Conservation (phyloP, 768 basidiomycete species). For the Pulveroboletus sp. region DNA sequence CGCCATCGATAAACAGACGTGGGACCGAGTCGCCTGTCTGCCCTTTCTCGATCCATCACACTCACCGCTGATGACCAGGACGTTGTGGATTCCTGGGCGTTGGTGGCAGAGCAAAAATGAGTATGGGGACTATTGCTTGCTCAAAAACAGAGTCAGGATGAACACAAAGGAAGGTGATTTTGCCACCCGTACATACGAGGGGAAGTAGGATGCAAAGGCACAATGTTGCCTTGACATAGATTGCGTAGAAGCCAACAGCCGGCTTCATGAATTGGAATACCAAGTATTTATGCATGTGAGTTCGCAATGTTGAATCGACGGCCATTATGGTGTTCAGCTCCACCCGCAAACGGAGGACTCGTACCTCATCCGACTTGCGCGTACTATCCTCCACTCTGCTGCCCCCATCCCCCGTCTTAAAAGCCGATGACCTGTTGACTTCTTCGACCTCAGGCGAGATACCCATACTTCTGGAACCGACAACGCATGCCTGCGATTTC, state of each 20-base stretch:
- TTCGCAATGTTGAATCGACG: background rate
- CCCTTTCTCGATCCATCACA: conserved; percentile 81
- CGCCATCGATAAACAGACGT: conserved; percentile 54
- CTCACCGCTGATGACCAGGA: conserved; percentile 67
- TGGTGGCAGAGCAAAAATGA: conserved; percentile 65
- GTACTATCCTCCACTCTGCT: conserved; percentile 32
- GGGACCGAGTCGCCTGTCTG: conserved; percentile 78
- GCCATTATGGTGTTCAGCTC: conserved; percentile 11
- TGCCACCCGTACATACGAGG: conserved; percentile 3
- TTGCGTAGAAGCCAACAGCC: conserved; percentile 11
- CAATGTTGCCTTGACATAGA: conserved; percentile 1
- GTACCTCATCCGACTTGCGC: conserved; percentile 40
- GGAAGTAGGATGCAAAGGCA: conserved; percentile 8
- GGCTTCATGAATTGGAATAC: conserved; percentile 16
- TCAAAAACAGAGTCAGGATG: conserved; percentile 52
- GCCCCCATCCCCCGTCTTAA: conserved; percentile 46
- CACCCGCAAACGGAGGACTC: conserved; percentile 28
- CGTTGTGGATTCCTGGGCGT: conserved; percentile 74
- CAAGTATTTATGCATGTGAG: conserved; percentile 5
- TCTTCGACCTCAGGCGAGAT: conserved; percentile 45
- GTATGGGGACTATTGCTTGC: conserved; percentile 88
- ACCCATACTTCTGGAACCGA: conserved; percentile 42
- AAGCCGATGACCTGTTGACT: conserved; percentile 32
- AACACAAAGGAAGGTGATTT: conserved; percentile 23
- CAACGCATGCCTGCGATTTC: conserved; percentile 6